Evolutionary conservation across 495 filamentous ascomycete genomes (phyloP).

Genomic region (Talaromyces proteolyticus): DNA sequence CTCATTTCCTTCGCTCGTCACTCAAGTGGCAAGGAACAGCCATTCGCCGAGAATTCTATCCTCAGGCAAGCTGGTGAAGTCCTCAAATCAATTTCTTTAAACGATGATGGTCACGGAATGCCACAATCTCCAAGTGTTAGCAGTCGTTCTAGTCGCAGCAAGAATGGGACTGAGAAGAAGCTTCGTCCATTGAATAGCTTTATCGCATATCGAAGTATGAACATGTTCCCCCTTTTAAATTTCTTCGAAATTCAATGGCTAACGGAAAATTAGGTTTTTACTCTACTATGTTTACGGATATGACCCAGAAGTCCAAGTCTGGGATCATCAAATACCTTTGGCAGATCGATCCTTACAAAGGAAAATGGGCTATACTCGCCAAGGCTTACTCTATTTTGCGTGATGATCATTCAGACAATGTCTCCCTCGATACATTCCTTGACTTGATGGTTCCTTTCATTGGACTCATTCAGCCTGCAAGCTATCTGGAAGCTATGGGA

Average conservation of each 20-base stretch:
- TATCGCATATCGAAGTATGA: constrained; percentile 44
- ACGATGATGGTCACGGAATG: not conserved
- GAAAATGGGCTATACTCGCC: constrained; percentile 42
- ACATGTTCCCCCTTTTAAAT: not conserved
- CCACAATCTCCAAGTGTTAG: constrained; percentile 6
- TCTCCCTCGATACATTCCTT: constrained; percentile 32
- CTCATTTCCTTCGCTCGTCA: constrained; percentile 7
- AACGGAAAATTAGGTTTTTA: constrained; percentile 29
- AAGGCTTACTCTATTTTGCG: constrained; percentile 45
- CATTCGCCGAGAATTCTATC: not conserved
- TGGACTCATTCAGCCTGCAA: constrained; percentile 25
- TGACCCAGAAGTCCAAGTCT: constrained; percentile 40
- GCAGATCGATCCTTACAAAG: constrained; percentile 35
- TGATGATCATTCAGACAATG: constrained; percentile 31
- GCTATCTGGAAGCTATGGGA: constrained; percentile 34
- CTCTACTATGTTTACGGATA: constrained; percentile 25
- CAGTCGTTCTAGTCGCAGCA: not conserved
- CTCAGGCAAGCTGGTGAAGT: not conserved
- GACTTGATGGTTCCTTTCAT: constrained; percentile 26
- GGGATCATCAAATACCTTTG: constrained; percentile 33
- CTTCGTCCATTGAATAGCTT: constrained; percentile 38
- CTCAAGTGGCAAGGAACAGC: not conserved
- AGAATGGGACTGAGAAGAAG: constrained; percentile 7
- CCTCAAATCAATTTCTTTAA: not conserved
- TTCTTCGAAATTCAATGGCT: constrained; percentile 6